Conservation (phyloP, 2,329 filamentous ascomycete genomes). For the Botrytis elliptica region DNA sequence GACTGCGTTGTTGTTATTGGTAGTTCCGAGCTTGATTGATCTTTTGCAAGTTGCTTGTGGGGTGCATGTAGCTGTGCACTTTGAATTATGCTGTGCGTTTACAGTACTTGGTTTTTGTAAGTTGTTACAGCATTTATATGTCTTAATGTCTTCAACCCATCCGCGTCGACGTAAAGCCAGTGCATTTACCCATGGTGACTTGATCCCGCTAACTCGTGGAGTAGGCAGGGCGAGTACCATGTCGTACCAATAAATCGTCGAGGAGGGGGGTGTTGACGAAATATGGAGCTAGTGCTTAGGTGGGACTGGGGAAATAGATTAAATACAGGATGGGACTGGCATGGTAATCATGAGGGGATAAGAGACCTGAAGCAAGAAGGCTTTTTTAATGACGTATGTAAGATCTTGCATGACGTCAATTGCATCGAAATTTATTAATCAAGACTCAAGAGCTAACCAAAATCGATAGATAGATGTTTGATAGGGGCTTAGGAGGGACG, state of each 20-base stretch:
- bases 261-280: neutral
- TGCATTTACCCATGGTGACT: neutral
- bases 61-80: neutral
- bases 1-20: neutral
- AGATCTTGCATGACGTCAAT: neutral
- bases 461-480: neutral
- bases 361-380: neutral
- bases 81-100: neutral
- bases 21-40: neutral
- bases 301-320: slow-evolving; percentile 2
- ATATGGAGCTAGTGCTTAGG: neutral
- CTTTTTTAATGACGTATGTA: neutral
- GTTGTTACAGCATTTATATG: neutral
- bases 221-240: neutral
- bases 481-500: neutral
- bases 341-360: neutral
- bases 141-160: neutral
- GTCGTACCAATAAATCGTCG: neutral
- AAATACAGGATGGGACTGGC: neutral
- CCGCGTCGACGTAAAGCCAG: neutral
- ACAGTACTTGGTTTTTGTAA: neutral
- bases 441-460: neutral
- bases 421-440: neutral
- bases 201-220: neutral
- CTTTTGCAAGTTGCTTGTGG: neutral